These are phyloP conservation scores for Vitis hybrid DNA, from an alignment of 177 flowering plant genomes.

Conservation along the genomic window DNA sequence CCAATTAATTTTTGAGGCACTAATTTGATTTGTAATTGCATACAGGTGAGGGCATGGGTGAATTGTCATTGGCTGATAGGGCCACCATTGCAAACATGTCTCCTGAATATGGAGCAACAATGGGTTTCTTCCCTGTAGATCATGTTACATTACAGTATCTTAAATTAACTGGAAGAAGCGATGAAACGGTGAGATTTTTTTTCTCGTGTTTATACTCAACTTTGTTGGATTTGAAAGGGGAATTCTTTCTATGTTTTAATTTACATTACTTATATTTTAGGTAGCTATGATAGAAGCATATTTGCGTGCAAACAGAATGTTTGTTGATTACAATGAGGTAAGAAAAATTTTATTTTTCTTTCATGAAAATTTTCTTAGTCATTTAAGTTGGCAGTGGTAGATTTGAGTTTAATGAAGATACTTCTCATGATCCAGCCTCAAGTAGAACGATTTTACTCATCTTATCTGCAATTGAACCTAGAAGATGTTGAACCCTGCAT, in stretches of 20 bases:
- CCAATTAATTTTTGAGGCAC: background rate
- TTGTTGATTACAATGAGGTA: constrained; percentile 92
- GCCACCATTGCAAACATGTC: constrained; percentile 99
- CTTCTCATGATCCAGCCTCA: constrained; percentile 59
- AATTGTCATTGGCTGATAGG: constrained; percentile 85
- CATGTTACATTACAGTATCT: constrained; percentile 89
- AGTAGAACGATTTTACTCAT: constrained; percentile 74
- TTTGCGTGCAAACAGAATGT: constrained; percentile 86
- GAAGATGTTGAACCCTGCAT: constrained; percentile 84
- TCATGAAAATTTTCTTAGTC: background rate
- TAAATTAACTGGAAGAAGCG: constrained; percentile 91
- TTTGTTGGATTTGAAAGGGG: background rate
- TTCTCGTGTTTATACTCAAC: background rate
- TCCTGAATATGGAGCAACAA: constrained; percentile 98
- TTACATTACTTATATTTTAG: constrained; percentile 17
- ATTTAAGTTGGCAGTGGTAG: background rate
- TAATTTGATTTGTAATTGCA: constrained; percentile 5
- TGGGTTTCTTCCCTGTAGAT: constrained; percentile 99
- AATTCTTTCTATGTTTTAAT: background rate
- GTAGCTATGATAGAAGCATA: constrained; percentile 84
- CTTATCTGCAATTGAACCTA: constrained; percentile 72
- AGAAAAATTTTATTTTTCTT: background rate
- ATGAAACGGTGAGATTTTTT: constrained; percentile 69
- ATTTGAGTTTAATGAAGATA: too few species aligned
- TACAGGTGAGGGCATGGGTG: constrained; percentile 83